Percentiles rank a stretch among this genome's conserved stretches.
These are phyloP conservation scores for Alternaria angustiovoidea DNA, from an alignment of 2,329 filamentous ascomycete genomes.

Conservation along the genomic window DNA sequence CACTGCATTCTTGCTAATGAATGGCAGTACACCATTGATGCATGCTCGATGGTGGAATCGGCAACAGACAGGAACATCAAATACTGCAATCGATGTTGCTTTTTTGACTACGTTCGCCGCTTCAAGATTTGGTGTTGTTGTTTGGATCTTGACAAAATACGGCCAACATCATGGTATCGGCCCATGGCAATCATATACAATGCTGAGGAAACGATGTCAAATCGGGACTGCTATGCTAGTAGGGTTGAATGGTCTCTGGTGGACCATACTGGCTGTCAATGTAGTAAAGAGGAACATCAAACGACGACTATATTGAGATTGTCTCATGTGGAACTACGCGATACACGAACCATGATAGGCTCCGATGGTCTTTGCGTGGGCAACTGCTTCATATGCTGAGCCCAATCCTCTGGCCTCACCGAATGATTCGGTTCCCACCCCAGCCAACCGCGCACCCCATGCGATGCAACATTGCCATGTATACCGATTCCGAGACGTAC, in stretches of 20 bases:
- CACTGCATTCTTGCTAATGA: conserved; percentile 1
- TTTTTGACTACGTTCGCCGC: neutral
- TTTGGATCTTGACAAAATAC: conserved; percentile 1
- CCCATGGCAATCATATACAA: neutral
- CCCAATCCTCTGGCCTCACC: conserved; percentile 1
- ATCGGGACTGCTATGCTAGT: conserved; percentile 2
- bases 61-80: neutral
- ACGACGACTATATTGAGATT: no score
- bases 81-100: neutral
- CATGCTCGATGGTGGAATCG: conserved; percentile 3
- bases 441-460: conserved; percentile 1
- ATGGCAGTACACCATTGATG: neutral
- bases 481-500: neutral
- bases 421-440: neutral
- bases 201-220: conserved; percentile 2
- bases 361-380: conserved; percentile 1
- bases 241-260: neutral
- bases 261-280: neutral
- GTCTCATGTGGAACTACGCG: no score
- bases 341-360: neutral
- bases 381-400: conserved; percentile 1
- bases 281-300: neutral
- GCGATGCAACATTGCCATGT: neutral
- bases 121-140: neutral
- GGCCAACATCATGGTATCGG: neutral